Evolutionary conservation across 192 early-diverging fungal genomes (phyloP), one percentile per base, ranked within the genome.

Genomic region (Paraglomus brasilianum): DNA sequence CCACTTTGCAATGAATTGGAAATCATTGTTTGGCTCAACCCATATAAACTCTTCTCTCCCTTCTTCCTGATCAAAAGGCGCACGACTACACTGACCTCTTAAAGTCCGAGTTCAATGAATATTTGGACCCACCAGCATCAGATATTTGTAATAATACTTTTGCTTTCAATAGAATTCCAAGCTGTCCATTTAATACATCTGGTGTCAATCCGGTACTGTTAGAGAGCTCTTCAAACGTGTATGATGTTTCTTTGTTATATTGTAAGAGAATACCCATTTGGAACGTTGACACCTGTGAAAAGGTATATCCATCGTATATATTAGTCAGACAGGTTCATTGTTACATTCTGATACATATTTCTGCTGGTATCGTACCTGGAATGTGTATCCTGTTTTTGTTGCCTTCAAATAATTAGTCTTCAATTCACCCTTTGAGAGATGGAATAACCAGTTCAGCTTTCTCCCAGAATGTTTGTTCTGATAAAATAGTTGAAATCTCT

Each of bases 401-500:
- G 73, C 77, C 73, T 91, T 93, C 41, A 88, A 78, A 75, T 93
- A 95, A 71, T 87, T 91, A n/a, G 94, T 89, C 74, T 93, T 93
- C 50, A 98, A 75, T 74, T 99, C 97, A 19, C 90, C 97, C 72
- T 92, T 93, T 22, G 87, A 89, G 36, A 93, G 75, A 73, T 95
- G 89, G 82, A 94, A 95, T 45, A 97, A 81, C 95, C 95, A 98
- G 77, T 93, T 95, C 60, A 99, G 78, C 74, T 94, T 93, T 45
- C 94, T 88, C 2, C 92, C 93, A 40, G 84, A 86, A 72, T 95
- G 91, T 82, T 96, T 93, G 65, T 85, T 83, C 66, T 92, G 85
- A 75, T 97, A 97, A 72, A 91, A 99, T 40, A 82, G 78, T 55
- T 89, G 89, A 84, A 94, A 97, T 36, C 87, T 77, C 44, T 95